Evolutionary conservation across 1,284 basidiomycete species (phyloP), one percentile per base, ranked within the genome.

Genomic region (Pisolithus thermaeus): DNA sequence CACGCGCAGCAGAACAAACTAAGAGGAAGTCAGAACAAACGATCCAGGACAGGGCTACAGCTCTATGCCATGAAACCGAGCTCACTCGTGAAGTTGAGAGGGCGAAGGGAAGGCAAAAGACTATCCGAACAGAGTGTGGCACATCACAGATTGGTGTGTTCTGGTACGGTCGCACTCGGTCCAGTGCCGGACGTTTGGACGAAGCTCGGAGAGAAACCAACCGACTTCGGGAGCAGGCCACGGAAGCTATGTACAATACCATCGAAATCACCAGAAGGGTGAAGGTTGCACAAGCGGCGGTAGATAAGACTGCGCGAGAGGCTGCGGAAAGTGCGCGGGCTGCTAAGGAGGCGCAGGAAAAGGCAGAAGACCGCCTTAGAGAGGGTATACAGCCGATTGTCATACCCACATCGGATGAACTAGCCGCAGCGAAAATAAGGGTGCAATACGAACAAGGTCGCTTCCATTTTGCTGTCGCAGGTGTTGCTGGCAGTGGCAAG

Each of bases 401-500:
- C 42, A 59, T 55, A 57, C 67, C 69, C 32, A 61, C 63, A 14
- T 40, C 46, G 7, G 50, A 52, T n/a, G 69, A 69, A 20, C 51
- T 68, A 30, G 47, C 30, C 23, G 58, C 51, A 9, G 59, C 62
- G 7, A 66, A 66, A 49, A 32, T 50, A 18, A 58, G 52, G 28
- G 50, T 63, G 18, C 60, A 61, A 46, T 67, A 69, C 54, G 56
- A 52, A 42, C 50, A 60, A 9, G 66, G 65, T 1, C 7, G 55
- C 16, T 63, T 67, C 46, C 67, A 70, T 48, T 58, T 68, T 27
- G 70, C 67, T 6, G 47, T 72, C 22, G 64, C 68, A 25, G 70
- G 69, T 2, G 41, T 61, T n/a, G 58, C 67, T 11, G 70, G 69
- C 9, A 66, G 64, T 14, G 70, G 70, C 1, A 71, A 71, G 52